These are phyloP conservation scores for Lactarius akahatsu DNA, from an alignment of 768 basidiomycete species.

Conservation along the genomic window DNA sequence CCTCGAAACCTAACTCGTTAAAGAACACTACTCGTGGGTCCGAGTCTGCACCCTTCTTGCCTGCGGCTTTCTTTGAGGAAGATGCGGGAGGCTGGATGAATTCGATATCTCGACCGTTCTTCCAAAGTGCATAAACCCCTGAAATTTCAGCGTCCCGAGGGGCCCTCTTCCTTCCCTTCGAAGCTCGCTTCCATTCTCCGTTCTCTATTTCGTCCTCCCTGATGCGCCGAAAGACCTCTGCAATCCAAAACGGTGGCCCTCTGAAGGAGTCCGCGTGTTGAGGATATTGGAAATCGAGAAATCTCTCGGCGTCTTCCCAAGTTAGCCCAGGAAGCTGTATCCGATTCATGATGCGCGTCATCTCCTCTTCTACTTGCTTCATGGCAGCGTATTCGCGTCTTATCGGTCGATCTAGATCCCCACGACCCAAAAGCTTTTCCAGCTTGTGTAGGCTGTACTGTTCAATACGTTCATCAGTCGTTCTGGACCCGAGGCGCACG, in stretches of 20 bases:
- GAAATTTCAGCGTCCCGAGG: conserved; percentile 1
- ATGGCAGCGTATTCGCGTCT: conserved; percentile 40
- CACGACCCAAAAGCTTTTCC: conserved; percentile 45
- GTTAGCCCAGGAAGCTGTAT: conserved; percentile 24
- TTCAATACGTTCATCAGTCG: conserved; percentile 56
- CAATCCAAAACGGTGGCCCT: conserved; percentile 41
- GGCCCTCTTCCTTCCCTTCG: conserved; percentile 12
- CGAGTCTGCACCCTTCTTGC: background rate
- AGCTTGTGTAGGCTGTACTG: conserved; percentile 60
- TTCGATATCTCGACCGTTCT: conserved; percentile 20
- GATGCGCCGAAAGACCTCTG: background rate
- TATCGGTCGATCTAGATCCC: conserved; percentile 42
- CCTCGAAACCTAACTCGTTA: conserved; percentile 36
- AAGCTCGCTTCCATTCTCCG: conserved; percentile 18
- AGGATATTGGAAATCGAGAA: conserved; percentile 47
- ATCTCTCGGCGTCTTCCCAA: conserved; percentile 39
- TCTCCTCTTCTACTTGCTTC: conserved; percentile 47
- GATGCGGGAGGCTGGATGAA: conserved; percentile 17
- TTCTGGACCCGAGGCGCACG: conserved; percentile 65
- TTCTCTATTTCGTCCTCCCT: conserved; percentile 23
- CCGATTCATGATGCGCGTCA: conserved; percentile 46
- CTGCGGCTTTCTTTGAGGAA: background rate
- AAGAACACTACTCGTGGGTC: conserved; percentile 38
- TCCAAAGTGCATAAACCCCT: conserved; percentile 28
- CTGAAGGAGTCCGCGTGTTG: conserved; percentile 47